Conservation (phyloP, 495 filamentous ascomycete species). For the Neurospora sp. region DNA sequence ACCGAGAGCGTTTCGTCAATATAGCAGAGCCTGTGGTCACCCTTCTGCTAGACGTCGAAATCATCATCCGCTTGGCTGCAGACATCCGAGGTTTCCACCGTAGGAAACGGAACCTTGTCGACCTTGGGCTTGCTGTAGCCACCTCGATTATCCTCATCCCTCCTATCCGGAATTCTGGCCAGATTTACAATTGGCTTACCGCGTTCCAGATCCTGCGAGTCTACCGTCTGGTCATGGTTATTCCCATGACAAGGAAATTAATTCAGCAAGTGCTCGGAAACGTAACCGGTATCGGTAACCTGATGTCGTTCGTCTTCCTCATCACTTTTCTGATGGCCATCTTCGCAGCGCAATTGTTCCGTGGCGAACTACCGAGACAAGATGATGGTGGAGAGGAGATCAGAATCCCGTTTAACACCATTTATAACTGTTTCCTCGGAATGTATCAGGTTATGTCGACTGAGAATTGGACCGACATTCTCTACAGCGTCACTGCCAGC, state of each 20-base stretch:
- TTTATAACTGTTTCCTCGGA: slow-evolving; percentile 90
- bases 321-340: slow-evolving; percentile 91
- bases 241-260: slow-evolving; percentile 74
- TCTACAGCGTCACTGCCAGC: slow-evolving; percentile 72
- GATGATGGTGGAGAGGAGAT: slow-evolving; percentile 48
- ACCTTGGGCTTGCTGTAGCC: slow-evolving; percentile 66
- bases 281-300: slow-evolving; percentile 80
- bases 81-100: slow-evolving; percentile 74
- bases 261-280: slow-evolving; percentile 86
- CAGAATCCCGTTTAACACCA: slow-evolving; percentile 70
- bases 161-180: slow-evolving; percentile 61
- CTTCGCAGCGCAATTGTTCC: slow-evolving; percentile 87
- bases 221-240: slow-evolving; percentile 84
- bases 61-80: slow-evolving; percentile 62
- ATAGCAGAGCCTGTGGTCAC: slow-evolving; percentile 69
- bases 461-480: slow-evolving; percentile 84
- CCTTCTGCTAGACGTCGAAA: slow-evolving; percentile 69
- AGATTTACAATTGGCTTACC: slow-evolving; percentile 79
- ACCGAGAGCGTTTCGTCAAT: slow-evolving; percentile 42
- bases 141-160: slow-evolving; percentile 84
- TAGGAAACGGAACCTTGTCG: slow-evolving; percentile 63
- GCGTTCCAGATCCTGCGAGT: slow-evolving; percentile 88
- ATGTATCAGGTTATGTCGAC: slow-evolving; percentile 99
- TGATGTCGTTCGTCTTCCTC: slow-evolving; percentile 92
- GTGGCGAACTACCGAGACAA: slow-evolving; percentile 60